Evolutionary conservation across 1,284 basidiomycete species (phyloP), one percentile per base, ranked within the genome.

Genomic region (Cutaneotrichosporon sp.): DNA sequence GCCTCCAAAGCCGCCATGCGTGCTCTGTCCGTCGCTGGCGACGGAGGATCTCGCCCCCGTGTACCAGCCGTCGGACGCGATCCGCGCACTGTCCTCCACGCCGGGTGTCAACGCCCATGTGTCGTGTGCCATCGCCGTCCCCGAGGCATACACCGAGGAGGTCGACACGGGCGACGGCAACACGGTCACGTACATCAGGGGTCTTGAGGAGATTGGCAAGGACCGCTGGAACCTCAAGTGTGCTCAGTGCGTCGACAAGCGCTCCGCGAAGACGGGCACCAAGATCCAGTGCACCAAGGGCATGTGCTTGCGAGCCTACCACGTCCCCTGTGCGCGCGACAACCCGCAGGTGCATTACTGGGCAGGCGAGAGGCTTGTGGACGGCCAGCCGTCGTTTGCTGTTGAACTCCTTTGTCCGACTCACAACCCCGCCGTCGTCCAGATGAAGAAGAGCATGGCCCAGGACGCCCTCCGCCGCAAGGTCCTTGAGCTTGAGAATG

Each of bases 221-320:
- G 94, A 90, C 72, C 82, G 94, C 31, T 97, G 94, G 94, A 88
- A 87, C 71, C 74, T 97, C 79, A 95, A 94, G 88, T 97, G 95
- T 75, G 84, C 86, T 13, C 85, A 87, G 6, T 98, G 95, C 75
- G 83, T 84, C 29, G 90, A 87, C 72, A 83, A 81, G 27, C 83
- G 83, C 36, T 78, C 84, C 18, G 90, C 89, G 67, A 83, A 82
- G 9, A 89, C 92, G 64, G 95, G 95, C 6, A 92, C 92, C 4
- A 94, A 94, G 60, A 87, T 97, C 31, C 94, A 97, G 72, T 97
- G 94, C 75, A 91, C 91, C 11, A 92, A 92, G 71, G 77, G 92
- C 62, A 94, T 92, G 80, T 97, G 95, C 73, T 84, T 90, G 1
- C 91, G 91, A 70, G 92, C 95, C 0, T 97, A 91, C 79, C 95